Base-by-base conservation (phyloP, 768 basidiomycete genomes). In the Suillus plorans region DNA sequence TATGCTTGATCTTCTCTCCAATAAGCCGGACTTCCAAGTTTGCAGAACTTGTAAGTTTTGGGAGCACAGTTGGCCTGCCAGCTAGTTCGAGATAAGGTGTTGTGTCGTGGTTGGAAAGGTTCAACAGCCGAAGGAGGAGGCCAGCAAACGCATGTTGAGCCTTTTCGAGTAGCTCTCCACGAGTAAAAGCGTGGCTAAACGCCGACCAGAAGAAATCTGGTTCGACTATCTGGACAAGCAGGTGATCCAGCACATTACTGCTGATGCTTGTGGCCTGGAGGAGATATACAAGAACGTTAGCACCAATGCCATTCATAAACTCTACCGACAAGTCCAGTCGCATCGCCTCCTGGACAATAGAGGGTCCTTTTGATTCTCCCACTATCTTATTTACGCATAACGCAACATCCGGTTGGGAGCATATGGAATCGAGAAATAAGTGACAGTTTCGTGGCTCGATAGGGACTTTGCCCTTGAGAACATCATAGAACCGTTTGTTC, bases 121-220 rank as follows among this genome's bases (percentile, higher is more conserved):
- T 70, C 50, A 81, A 68, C 34, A 86, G 76, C 58, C 82, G 81
- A 9, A 82, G 73, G 4, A 86, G 75, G 13, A 85, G 73, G 84
- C 82, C 83, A 3, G 77, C 80, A 64, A 84, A 82, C 34, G 72
- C 69, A 49, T 62, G 60, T 63, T 81, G 76, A 1, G 73, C 80
- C 1, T 70, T 60, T 18, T 76, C 76, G 25, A 70, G 50, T 34
- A 82, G 71, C 10, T 70, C 64, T 8, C 68, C 67, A 14, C 61
- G 65, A 39, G 70, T 60, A 58, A 79, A 80, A 13, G 77, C 77
- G 1, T 66, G 31, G 0, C 66, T 58, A 61, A 79, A 78, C 1
- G 69, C 60, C 10, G 53, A 62, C 82, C 81, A 85, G 66, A 84
- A 84, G n/a, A 82, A 74, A 0, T 81, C 76, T 1, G 83, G 84